A percentile compares a stretch with the other conserved stretches of the same genome.
Evolutionary conservation across 2,329 filamentous ascomycete genomes (phyloP).

Genomic region (Fusarium sp.): DNA sequence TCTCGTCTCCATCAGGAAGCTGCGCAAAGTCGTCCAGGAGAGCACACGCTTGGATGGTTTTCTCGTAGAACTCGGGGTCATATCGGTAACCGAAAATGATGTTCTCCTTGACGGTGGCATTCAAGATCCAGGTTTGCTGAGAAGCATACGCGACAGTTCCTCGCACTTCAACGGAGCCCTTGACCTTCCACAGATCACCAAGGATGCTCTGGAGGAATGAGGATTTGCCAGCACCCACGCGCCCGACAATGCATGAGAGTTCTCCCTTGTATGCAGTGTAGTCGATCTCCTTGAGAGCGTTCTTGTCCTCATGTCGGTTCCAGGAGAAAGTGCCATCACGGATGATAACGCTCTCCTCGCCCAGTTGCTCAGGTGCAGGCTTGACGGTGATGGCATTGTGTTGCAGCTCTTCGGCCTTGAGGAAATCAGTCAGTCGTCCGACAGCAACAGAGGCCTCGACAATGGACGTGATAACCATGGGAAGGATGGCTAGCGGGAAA

Average conservation of each 20-base stretch:
- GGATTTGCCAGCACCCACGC: conserved; percentile 96
- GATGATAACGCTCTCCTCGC: conserved; percentile 89
- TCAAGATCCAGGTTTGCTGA: conserved; percentile 97
- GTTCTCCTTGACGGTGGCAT: conserved; percentile 96
- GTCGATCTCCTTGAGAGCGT: conserved; percentile 85
- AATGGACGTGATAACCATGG: conserved; percentile 98
- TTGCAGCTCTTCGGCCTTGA: conserved; percentile 92
- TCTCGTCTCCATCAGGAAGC: conserved; percentile 95
- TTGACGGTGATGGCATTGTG: conserved; percentile 82
- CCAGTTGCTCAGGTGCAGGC: conserved; percentile 79
- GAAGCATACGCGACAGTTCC: conserved; percentile 92
- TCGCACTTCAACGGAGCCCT: conserved; percentile 86
- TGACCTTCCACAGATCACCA: conserved; percentile 91
- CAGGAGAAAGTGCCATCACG: conserved; percentile 93
- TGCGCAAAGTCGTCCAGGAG: conserved; percentile 91
- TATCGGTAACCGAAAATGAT: conserved; percentile 96
- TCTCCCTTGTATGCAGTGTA: conserved; percentile 94
- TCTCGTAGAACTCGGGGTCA: conserved; percentile 94
- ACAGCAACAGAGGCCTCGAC: conserved; percentile 97
- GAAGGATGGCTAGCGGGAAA: conserved; percentile 93
- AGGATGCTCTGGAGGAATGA: conserved; percentile 91
- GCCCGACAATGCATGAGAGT: conserved; percentile 91
- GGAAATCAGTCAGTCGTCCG: conserved; percentile 85
- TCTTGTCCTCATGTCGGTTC: conserved; percentile 84
- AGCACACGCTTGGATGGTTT: conserved; percentile 92